Percentiles rank a stretch among this genome's conserved stretches.
These are phyloP conservation scores for Acanthamoeba divionensis DNA, from an alignment of 208 protist genomes.

Conservation along the genomic window DNA sequence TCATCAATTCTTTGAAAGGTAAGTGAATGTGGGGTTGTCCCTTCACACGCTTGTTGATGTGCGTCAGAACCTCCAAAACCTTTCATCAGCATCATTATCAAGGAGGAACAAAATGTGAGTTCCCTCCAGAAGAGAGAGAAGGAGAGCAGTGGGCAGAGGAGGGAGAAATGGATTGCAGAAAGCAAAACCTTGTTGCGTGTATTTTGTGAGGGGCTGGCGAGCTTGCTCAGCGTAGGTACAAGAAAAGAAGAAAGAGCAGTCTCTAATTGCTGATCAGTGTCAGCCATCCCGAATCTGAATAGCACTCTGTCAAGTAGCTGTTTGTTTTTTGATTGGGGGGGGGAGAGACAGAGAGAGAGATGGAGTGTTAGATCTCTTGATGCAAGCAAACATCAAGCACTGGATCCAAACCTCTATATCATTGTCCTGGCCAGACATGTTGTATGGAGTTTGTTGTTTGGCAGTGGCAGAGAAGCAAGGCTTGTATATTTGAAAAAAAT, in stretches of 20 bases:
- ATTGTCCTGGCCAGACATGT: too few species aligned
- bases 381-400: too few species aligned
- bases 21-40: slow-evolving; percentile 48
- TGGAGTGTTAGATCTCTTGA: too few species aligned
- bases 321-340: too few species aligned
- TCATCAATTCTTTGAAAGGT: slow-evolving; percentile 50
- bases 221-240: slow-evolving; percentile 46
- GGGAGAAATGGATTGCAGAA: neutral
- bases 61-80: slow-evolving; percentile 65
- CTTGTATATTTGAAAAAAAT: too few species aligned
- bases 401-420: too few species aligned
- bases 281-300: slow-evolving; percentile 37
- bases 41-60: slow-evolving; percentile 63
- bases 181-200: slow-evolving; percentile 9
- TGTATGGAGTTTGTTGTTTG: too few species aligned
- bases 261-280: neutral
- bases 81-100: neutral
- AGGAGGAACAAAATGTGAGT: neutral
- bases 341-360: too few species aligned
- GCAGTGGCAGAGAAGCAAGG: too few species aligned
- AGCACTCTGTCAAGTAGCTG: slow-evolving; percentile 49
- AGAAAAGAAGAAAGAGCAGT: slow-evolving; percentile 38
- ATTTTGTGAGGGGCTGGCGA: slow-evolving; percentile 10
- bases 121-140: neutral
- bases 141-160: neutral